A percentile compares a stretch with the other conserved stretches of the same genome.
Conservation (phyloP, 352 stramenopile genomes). For the Pythium chondricola region DNA sequence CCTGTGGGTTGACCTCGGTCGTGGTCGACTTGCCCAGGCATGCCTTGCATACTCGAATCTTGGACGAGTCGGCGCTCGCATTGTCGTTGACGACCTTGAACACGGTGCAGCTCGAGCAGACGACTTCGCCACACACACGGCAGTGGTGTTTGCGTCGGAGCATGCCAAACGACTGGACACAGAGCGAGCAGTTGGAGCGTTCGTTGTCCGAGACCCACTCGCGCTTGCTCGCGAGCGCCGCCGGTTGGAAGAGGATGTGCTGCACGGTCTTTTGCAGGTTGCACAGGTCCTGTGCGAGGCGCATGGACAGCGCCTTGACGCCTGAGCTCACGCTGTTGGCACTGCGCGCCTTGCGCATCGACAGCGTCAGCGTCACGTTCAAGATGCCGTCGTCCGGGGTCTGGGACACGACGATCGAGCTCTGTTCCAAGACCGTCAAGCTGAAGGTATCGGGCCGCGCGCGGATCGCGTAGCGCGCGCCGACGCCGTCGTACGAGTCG, state of each 20-base stretch:
- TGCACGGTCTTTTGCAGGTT: slow-evolving; percentile 61
- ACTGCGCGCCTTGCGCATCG: slow-evolving; percentile 70
- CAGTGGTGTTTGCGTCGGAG: slow-evolving; percentile 84
- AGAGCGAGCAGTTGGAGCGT: slow-evolving; percentile 76
- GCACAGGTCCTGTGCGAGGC: slow-evolving; percentile 49
- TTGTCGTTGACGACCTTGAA: slow-evolving; percentile 68
- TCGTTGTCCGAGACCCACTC: slow-evolving; percentile 80
- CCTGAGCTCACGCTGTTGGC: slow-evolving; percentile 62
- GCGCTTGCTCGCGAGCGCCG: slow-evolving; percentile 47
- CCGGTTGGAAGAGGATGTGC: slow-evolving; percentile 63
- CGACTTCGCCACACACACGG: slow-evolving; percentile 82
- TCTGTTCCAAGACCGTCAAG: slow-evolving; percentile 71
- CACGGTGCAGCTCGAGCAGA: slow-evolving; percentile 72
- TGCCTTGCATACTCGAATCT: slow-evolving; percentile 75
- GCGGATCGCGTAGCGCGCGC: slow-evolving; percentile 65
- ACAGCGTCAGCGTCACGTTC: slow-evolving; percentile 64
- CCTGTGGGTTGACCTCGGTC: slow-evolving; percentile 8
- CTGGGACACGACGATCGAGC: slow-evolving; percentile 66
- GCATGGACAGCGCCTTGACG: slow-evolving; percentile 56
- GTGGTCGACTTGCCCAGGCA: slow-evolving; percentile 63
- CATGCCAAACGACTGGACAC: slow-evolving; percentile 71
- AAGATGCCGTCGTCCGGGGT: slow-evolving; percentile 59
- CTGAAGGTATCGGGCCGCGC: slow-evolving; percentile 71
- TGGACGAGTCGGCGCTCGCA: slow-evolving; percentile 31
- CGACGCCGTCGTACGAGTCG: slow-evolving; percentile 76